Percentiles rank a stretch among this genome's conserved stretches.
Evolutionary conservation across 83 land plant species (phyloP).

Genomic region (Picea abies): DNA sequence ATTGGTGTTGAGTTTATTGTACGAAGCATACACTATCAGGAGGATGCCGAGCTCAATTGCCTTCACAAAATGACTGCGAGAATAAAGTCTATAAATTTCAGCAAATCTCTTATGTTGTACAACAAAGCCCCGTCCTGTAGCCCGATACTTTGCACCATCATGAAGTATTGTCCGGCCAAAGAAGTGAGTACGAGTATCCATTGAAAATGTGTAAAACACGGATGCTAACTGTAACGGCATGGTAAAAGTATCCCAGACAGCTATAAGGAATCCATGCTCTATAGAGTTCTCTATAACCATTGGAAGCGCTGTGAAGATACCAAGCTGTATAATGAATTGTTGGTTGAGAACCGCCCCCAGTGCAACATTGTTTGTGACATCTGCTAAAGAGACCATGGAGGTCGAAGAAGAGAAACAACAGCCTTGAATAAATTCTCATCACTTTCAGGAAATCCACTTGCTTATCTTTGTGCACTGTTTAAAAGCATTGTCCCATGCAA

Average conservation of each 20-base stretch:
- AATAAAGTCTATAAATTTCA: slow-evolving; percentile 82
- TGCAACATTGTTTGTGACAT: too few species aligned
- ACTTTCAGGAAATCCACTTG: too few species aligned
- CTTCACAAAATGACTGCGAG: slow-evolving; percentile 91
- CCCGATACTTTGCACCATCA: slow-evolving; percentile 94
- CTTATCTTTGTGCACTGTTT: too few species aligned
- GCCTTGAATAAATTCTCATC: too few species aligned
- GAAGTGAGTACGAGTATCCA: slow-evolving; percentile 88
- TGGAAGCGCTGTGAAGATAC: slow-evolving; percentile 89
- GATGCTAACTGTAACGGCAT: slow-evolving; percentile 94
- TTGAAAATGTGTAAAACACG: slow-evolving; percentile 88
- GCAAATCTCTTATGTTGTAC: slow-evolving; percentile 86
- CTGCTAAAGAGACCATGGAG: too few species aligned
- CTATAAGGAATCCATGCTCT: slow-evolving; percentile 79
- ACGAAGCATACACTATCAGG: slow-evolving; percentile 68
- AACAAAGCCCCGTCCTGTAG: slow-evolving; percentile 94
- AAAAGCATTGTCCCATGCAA: too few species aligned
- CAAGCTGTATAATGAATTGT: slow-evolving; percentile 90
- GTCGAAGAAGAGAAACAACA: too few species aligned
- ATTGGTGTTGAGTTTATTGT: slow-evolving; percentile 38
- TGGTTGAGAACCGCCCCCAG: slow-evolving; percentile 79
- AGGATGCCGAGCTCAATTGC: slow-evolving; percentile 85
- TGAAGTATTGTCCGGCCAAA: slow-evolving; percentile 96
- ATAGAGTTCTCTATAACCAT: slow-evolving; percentile 91
- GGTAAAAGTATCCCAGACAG: slow-evolving; percentile 80